Base-by-base conservation (phyloP, 2,329 filamentous ascomycete species). In the Pyricularia pennisetigena region DNA sequence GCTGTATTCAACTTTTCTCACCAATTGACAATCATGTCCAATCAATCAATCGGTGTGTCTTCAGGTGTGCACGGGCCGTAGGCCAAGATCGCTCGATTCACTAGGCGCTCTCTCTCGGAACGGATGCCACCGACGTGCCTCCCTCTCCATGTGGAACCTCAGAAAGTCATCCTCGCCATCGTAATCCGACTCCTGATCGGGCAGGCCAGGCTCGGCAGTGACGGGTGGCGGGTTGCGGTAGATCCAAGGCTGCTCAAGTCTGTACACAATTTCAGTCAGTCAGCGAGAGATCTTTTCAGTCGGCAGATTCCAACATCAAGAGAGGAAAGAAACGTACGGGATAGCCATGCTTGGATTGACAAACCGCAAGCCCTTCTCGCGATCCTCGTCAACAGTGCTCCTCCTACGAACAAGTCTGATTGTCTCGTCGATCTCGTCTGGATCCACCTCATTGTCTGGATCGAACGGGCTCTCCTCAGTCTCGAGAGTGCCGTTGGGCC, bases 291-390 rank as follows among this genome's bases (percentile, higher is more conserved):
- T 5, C 26, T 49, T 49, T 20, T 5, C 7, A 29, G 14, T 30
- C 23, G 20, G 61, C 7, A 41, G 12, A 10, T 49, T 23, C 4
- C 10, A 20, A 28, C 24, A 29, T 41, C 14, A 41, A 41, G 14
- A 16, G 12, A 16, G 28, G 41, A 9, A n/a, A n/a, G 54, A 29
- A 35, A 85, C 87, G 82, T 82, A 90, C 82, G 89, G 88, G 35
- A 82, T 79, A 4, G 89, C 81, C 12, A 96, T 79, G 75, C 87
- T 94, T 2, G 92, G 92, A 72, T 94, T 95, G 65, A 93, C 81
- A 77, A 93, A 96, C 65, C 81, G 82, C 76, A 88, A 75, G 0
- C 89, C 91, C 73, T 85, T 86, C 74, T 94, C 91, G 69, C 86
- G 84, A 69, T 86, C 83, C 76, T 94, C 90, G 71, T 94, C 91